These are phyloP conservation scores for Russula compacta DNA, from an alignment of 768 basidiomycete genomes.

Conservation along the genomic window DNA sequence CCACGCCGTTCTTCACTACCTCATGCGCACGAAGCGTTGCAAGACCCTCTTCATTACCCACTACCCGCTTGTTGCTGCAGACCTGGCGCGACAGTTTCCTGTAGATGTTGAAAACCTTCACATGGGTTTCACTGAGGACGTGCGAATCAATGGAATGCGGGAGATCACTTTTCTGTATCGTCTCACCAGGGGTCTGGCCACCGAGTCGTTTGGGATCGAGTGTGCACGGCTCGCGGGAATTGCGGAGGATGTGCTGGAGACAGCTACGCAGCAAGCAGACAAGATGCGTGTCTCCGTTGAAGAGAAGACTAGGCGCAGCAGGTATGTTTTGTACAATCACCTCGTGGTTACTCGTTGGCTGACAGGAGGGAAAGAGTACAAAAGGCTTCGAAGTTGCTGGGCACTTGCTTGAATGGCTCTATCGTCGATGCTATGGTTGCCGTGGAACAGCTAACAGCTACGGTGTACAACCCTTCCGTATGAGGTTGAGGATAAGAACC, in stretches of 20 bases:
- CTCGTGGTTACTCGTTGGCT: neutral
- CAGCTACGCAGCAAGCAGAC: slow-evolving; percentile 46
- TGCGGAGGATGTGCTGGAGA: slow-evolving; percentile 55
- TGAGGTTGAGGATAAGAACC: neutral
- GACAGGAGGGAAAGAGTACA: neutral
- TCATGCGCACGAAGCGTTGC: slow-evolving; percentile 48
- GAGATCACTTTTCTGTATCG: slow-evolving; percentile 85
- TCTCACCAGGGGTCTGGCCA: slow-evolving; percentile 61
- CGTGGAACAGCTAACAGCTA: slow-evolving; percentile 1
- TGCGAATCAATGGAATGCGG: slow-evolving; percentile 59
- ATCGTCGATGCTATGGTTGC: neutral
- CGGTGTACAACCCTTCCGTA: neutral
- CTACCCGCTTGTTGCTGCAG: slow-evolving; percentile 76
- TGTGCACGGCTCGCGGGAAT: slow-evolving; percentile 84
- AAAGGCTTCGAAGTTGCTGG: slow-evolving; percentile 10
- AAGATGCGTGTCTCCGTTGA: slow-evolving; percentile 47
- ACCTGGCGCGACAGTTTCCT: slow-evolving; percentile 52
- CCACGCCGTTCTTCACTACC: slow-evolving; percentile 65
- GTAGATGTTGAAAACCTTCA: slow-evolving; percentile 65
- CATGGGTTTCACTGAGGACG: slow-evolving; percentile 73
- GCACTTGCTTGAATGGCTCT: neutral
- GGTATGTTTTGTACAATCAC: slow-evolving; percentile 27
- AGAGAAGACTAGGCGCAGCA: slow-evolving; percentile 40
- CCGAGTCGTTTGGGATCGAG: slow-evolving; percentile 87
- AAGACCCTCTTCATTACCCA: slow-evolving; percentile 93